Conservation (phyloP, 208 protist genomes). For the Acanthamoeba castellanii region DNA sequence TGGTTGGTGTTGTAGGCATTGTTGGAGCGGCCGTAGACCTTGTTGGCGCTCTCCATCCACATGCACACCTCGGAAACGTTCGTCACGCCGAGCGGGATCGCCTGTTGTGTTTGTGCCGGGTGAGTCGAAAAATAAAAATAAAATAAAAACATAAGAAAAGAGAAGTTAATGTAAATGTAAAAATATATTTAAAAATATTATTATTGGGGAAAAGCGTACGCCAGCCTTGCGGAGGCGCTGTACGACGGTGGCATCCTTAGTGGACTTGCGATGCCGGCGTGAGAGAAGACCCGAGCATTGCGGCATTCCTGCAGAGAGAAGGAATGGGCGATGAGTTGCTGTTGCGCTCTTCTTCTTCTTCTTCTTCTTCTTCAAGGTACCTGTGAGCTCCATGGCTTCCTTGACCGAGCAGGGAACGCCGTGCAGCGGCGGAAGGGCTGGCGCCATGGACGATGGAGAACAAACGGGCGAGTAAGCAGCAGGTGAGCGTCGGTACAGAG, state of each 20-base stretch:
- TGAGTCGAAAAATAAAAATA: neutral
- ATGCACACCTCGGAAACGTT: conserved; percentile 53
- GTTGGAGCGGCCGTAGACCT: conserved; percentile 12
- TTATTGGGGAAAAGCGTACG: neutral
- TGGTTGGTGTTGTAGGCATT: conserved; percentile 62
- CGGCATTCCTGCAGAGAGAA: conserved; percentile 3
- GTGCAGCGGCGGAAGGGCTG: neutral
- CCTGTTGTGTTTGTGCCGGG: neutral
- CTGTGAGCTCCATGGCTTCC: neutral
- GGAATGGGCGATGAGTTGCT: neutral
- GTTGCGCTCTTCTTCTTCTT: no score
- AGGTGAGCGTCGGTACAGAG: neutral
- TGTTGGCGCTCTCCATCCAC: conserved; percentile 35
- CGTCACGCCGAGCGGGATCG: conserved; percentile 22
- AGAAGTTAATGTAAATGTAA: no score
- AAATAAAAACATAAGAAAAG: no score
- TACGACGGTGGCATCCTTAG: neutral
- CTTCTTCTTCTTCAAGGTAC: neutral
- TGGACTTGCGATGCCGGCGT: neutral
- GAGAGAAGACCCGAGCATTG: neutral
- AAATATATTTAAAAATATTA: no score
- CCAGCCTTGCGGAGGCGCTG: neutral
- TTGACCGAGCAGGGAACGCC: neutral
- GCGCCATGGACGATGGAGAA: no score
- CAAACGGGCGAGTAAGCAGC: neutral